Evolutionary conservation across 257 asterid species (phyloP).

Genomic region (Solanum dulcamara): DNA sequence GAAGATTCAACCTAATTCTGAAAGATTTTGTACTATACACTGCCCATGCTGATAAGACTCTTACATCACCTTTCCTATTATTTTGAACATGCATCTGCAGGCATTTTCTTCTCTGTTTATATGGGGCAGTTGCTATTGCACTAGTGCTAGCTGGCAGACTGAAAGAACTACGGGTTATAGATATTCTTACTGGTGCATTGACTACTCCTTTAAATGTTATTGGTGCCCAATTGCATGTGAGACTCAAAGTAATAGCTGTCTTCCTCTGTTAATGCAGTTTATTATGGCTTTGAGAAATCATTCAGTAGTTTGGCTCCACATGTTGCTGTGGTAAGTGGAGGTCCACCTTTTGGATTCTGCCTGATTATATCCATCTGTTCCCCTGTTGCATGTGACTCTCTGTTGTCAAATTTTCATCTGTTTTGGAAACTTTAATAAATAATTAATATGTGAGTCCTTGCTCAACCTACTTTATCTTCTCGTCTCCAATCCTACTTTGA

Average conservation of each 20-base stretch:
- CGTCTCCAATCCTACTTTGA: background rate
- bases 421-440: background rate
- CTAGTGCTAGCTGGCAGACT: conserved; percentile 80
- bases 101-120: conserved; percentile 84
- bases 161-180: conserved; percentile 59
- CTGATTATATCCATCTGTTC: background rate
- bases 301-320: conserved; percentile 70
- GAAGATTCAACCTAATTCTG: background rate
- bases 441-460: background rate
- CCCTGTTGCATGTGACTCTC: background rate
- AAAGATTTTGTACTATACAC: background rate
- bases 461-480: background rate
- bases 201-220: conserved; percentile 5
- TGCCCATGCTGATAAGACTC: background rate
- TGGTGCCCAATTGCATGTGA: conserved; percentile 8
- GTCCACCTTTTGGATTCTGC: background rate
- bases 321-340: conserved; percentile 51
- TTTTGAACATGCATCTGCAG: conserved; percentile 31
- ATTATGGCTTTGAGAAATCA: conserved; percentile 78
- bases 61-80: background rate
- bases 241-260: background rate
- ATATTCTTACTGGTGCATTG: conserved; percentile 69
- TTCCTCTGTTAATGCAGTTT: conserved; percentile 44
- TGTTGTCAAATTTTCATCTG: background rate
- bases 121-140: conserved; percentile 64